A percentile compares a stretch with the other conserved stretches of the same genome.
These are phyloP conservation scores for Otatea glauca DNA, from an alignment of 176 grass and related monocot species.

Conservation along the genomic window DNA sequence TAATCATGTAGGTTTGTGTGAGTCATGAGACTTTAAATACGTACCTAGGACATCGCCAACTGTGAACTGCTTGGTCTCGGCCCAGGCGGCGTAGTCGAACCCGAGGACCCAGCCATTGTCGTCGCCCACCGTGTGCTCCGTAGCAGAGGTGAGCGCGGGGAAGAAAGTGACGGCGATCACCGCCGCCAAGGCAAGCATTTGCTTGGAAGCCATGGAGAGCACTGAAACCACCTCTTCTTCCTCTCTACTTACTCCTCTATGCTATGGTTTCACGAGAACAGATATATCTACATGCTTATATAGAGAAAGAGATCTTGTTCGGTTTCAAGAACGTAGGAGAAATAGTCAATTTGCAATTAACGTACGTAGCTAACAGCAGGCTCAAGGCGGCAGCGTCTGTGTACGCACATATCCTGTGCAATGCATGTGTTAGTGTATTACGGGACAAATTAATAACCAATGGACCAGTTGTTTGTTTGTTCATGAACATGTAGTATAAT, in stretches of 20 bases:
- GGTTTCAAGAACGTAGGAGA: neutral
- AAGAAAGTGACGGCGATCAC: conserved; percentile 11
- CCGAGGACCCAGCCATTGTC: conserved; percentile 34
- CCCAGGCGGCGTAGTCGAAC: conserved; percentile 51
- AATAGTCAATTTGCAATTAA: neutral
- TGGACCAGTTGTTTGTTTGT: too few species aligned
- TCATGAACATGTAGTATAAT: too few species aligned
- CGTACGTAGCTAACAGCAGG: too few species aligned
- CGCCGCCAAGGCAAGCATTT: conserved; percentile 16
- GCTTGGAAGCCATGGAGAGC: conserved; percentile 55
- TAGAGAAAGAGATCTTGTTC: conserved; percentile 1
- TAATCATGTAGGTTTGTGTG: neutral
- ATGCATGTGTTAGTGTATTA: too few species aligned
- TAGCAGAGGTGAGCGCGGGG: conserved; percentile 2
- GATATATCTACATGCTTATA: neutral
- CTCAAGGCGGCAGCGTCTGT: too few species aligned
- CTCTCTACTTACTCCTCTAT: neutral
- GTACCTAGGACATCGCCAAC: conserved; percentile 65
- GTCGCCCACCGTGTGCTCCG: conserved; percentile 55
- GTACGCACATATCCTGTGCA: too few species aligned
- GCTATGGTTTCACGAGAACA: neutral
- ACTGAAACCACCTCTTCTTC: neutral
- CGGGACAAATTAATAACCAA: too few species aligned
- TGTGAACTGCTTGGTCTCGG: conserved; percentile 43
- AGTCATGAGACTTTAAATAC: neutral